Conservation (phyloP, 164 flowering plant species). For the Umbilicus rupestris region DNA sequence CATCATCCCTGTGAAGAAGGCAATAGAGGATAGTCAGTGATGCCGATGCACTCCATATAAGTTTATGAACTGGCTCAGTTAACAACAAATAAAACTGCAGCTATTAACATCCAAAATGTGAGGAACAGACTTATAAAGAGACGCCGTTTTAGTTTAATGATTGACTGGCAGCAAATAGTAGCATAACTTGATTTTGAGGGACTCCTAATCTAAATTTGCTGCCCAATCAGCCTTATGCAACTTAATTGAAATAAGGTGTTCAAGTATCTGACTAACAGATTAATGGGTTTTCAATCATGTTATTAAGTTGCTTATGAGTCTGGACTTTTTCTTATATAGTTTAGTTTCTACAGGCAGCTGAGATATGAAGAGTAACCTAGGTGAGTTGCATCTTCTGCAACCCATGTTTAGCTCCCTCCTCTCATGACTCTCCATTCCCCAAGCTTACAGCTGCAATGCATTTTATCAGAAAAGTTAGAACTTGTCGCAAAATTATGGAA, state of each 20-base stretch:
- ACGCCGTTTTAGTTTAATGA: no score
- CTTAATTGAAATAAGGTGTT: no score
- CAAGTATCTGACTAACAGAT: no score
- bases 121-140: no score
- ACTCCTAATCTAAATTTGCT: no score
- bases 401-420: constrained; percentile 70
- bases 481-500: neutral
- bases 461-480: neutral
- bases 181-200: no score
- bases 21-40: neutral
- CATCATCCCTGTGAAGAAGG: constrained; percentile 68
- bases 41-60: neutral
- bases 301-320: neutral
- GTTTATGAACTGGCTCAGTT: neutral
- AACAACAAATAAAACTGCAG: neutral
- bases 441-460: constrained; percentile 64
- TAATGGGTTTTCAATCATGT: neutral
- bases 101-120: neutral
- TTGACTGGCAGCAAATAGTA: no score
- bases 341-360: neutral
- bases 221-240: no score
- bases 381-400: constrained; percentile 89
- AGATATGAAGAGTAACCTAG: constrained; percentile 38
- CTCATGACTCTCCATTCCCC: constrained; percentile 84
- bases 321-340: no score